Evolutionary conservation across 495 filamentous ascomycete genomes (phyloP).

Genomic region (Parmelia sp.): DNA sequence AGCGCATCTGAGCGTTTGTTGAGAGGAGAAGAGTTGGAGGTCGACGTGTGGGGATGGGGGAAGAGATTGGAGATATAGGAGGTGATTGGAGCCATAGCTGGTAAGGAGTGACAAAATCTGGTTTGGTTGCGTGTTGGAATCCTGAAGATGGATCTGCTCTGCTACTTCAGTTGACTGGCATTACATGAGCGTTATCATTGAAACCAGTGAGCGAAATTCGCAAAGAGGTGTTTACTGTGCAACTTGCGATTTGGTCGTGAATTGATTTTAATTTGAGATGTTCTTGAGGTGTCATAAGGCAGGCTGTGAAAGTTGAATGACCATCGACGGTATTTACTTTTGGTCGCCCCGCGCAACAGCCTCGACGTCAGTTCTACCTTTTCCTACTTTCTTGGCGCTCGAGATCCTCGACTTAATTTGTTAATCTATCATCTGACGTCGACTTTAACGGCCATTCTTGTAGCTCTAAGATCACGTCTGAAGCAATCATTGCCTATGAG

Average conservation of each 20-base stretch:
- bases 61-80: slow-evolving; percentile 9
- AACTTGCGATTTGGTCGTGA: neutral
- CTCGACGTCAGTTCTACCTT: neutral
- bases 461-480: no score
- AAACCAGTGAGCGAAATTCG: neutral
- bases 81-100: slow-evolving; percentile 14
- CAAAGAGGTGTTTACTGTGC: neutral
- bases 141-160: neutral
- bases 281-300: neutral
- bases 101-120: neutral
- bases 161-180: neutral
- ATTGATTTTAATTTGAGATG: neutral
- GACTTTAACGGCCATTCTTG: no score
- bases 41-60: neutral
- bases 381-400: no score
- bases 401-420: no score
- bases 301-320: neutral
- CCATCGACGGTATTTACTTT: slow-evolving; percentile 11
- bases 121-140: neutral
- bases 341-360: slow-evolving; percentile 6
- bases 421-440: no score
- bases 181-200: neutral
- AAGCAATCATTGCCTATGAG: no score
- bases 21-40: neutral
- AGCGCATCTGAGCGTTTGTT: slow-evolving; percentile 6